A percentile compares a stretch with the other conserved stretches of the same genome.
phyloP scores from a whole-genome alignment of 2,329 filamentous ascomycete species.

The Colletotrichum somersetense region DNA sequence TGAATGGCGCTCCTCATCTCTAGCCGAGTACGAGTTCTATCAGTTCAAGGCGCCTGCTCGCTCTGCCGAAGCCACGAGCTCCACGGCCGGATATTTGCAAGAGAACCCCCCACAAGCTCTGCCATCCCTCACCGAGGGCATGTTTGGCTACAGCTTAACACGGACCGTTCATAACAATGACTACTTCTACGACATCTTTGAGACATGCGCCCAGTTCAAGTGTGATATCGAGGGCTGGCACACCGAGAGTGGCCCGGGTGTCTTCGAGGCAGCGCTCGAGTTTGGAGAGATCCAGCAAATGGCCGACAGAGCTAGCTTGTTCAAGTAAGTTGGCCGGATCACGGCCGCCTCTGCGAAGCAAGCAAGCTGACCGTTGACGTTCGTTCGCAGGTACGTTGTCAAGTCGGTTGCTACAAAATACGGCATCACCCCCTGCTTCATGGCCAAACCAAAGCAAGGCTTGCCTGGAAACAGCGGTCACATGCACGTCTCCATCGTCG shows the following conservation, averaged over 20 bases:
- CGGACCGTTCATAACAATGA: slow-evolving; percentile 90
- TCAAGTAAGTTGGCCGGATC: slow-evolving; percentile 73
- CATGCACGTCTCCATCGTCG: slow-evolving; percentile 92
- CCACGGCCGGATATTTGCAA: slow-evolving; percentile 80
- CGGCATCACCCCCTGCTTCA: slow-evolving; percentile 96
- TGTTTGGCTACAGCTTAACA: slow-evolving; percentile 95
- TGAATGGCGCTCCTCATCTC: background rate
- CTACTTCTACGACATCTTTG: slow-evolving; percentile 90
- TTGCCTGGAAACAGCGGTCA: slow-evolving; percentile 96
- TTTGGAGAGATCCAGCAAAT: slow-evolving; percentile 89
- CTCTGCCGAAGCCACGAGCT: slow-evolving; percentile 67
- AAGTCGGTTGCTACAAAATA: slow-evolving; percentile 89
- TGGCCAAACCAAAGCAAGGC: slow-evolving; percentile 95
- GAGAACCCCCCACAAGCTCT: slow-evolving; percentile 80
- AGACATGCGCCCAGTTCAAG: slow-evolving; percentile 81
- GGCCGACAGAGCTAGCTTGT: slow-evolving; percentile 91
- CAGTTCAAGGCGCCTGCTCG: slow-evolving; percentile 80
- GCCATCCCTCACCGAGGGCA: slow-evolving; percentile 87
- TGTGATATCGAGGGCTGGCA: slow-evolving; percentile 95
- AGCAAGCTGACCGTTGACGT: slow-evolving; percentile 5
- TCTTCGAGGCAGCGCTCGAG: slow-evolving; percentile 94
- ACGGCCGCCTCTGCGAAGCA: background rate
- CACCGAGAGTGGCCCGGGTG: slow-evolving; percentile 92
- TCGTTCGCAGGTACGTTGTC: slow-evolving; percentile 74
- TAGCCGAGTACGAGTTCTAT: slow-evolving; percentile 96